Evolutionary conservation across 352 stramenopile species (phyloP), one percentile per base, ranked within the genome.

Genomic region (Thalassiosira ordinaria): DNA sequence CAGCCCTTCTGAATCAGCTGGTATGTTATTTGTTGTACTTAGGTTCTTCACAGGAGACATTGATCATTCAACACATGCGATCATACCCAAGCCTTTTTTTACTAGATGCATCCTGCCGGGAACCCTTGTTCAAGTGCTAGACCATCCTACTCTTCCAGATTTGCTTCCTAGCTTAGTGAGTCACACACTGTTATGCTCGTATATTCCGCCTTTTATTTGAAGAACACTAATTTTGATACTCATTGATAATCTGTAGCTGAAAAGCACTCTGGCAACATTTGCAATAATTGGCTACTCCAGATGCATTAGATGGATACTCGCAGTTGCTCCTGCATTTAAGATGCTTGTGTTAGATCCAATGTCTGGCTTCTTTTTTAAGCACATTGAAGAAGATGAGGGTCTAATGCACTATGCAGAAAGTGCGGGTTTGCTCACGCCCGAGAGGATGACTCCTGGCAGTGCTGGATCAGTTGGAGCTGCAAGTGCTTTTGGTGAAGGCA

Each of bases 21-120:
- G n/a, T n/a, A n/a, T n/a, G n/a, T n/a, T n/a, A n/a, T n/a, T n/a
- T n/a, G n/a, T n/a, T n/a, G n/a, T n/a, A n/a, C n/a, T n/a, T n/a
- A n/a, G n/a, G 85, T 91, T 89, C 57, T 79, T 80, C 11, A 91
- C 85, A 5, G 85, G 85, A 33, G 85, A 91, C 51, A 75, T 91
- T 27, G 82, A 91, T 65, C 33, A 63, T 53, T 68, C 78, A 24
- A 82, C 77, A 31, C 57, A 84, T 26, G 65, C 80, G 59, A 61
- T 91, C 18, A 76, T 85, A 11, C 78, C 78, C 4, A 86, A 86
- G 55, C 72, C 72, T 18, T 86, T 86, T 49, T 89, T 89, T 53
- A 67, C 59, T 14, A 33, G 78, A 31, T 87, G 74, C 39, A 87
- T 89, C 16, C 27, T 87, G 8, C 78, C 71, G 22, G 84, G 85